Evolutionary conservation across 495 filamentous ascomycete genomes (phyloP), one percentile per base, ranked within the genome.

Genomic region (Cercophora sp.): DNA sequence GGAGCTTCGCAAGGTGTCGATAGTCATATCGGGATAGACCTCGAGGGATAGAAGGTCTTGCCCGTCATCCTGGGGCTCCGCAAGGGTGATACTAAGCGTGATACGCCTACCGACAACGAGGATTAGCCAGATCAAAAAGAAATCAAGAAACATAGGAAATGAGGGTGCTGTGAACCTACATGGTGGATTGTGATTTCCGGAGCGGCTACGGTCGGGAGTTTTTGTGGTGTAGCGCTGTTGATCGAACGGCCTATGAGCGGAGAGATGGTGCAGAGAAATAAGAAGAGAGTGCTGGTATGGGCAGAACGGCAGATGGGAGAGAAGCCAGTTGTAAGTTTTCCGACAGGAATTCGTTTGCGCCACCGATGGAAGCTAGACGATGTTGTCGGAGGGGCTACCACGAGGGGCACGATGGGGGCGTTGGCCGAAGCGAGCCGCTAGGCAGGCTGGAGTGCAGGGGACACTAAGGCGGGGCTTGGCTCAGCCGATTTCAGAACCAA

Each of bases 31-130:
- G 34, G 83, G 76, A 53, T 83, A 84, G 52, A 96, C 84, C 52
- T 96, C 91, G 46, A 96, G 81, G 48, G 85, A 85, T 57, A 96
- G 77, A 57, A 95, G 81, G 62, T 92, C 88, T 60, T 84, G 79
- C 59, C 93, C 89, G 48, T 72, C 69, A 57, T 72, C 71, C 52
- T 75, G 63, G 75, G 81, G 74, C 75, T 85, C 74, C 77, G 87
- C 86, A 60, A 95, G 88, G 60, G 80, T 87, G 59, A 98, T 85
- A 49, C 90, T 96, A 25, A 66, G 60, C 3, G 63, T 66, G 54
- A 66, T 61, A 43, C 61, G 63, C 63, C 63, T 66, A 39, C 40
- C 3, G 19, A 3, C 18, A 18, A 44, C 3, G 10, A 9, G 13
- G 39, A 16, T n/a, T 23, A n/a, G 16, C 16, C 29, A 32, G 29